Percentiles rank a stretch among this genome's conserved stretches.
Evolutionary conservation across 2,329 filamentous ascomycete genomes (phyloP).

Genomic region (Xenoacremonium recifei): DNA sequence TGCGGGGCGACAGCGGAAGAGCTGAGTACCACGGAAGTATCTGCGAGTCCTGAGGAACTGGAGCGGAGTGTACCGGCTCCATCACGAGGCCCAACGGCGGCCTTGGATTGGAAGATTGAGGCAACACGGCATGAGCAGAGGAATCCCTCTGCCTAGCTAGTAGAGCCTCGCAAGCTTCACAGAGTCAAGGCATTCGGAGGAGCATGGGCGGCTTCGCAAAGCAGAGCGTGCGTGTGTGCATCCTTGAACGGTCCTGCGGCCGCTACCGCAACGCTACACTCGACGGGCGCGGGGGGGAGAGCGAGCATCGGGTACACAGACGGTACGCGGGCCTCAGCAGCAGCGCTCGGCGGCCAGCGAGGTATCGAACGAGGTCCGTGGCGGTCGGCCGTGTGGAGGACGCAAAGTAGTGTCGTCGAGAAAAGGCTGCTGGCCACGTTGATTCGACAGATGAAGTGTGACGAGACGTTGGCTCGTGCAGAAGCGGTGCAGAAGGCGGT

Average conservation of each 20-base stretch:
- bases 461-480: constrained; percentile 44
- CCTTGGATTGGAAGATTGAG: neutral
- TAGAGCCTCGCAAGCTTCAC: neutral
- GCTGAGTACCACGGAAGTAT: neutral
- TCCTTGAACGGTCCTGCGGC: constrained; percentile 5
- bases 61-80: no score
- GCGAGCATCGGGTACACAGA: neutral
- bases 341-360: constrained; percentile 7
- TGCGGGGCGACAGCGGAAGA: neutral
- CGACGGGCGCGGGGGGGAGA: neutral
- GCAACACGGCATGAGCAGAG: neutral
- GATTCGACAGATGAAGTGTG: constrained; percentile 42
- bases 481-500: constrained; percentile 26
- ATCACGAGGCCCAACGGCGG: neutral
- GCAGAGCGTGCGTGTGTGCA: constrained; percentile 1
- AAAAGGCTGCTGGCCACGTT: constrained; percentile 21
- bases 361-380: constrained; percentile 14
- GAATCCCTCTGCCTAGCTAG: no score
- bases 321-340: constrained; percentile 13
- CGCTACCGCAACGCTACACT: constrained; percentile 11
- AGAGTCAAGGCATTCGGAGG: no score
- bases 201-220: no score
- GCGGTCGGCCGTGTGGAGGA: constrained; percentile 15
- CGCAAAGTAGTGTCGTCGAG: constrained; percentile 17
- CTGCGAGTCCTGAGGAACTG: neutral